Evolutionary conservation across 2,329 filamentous ascomycete species (phyloP), one percentile per base, ranked within the genome.

Genomic region (Colletotrichum caudatum): DNA sequence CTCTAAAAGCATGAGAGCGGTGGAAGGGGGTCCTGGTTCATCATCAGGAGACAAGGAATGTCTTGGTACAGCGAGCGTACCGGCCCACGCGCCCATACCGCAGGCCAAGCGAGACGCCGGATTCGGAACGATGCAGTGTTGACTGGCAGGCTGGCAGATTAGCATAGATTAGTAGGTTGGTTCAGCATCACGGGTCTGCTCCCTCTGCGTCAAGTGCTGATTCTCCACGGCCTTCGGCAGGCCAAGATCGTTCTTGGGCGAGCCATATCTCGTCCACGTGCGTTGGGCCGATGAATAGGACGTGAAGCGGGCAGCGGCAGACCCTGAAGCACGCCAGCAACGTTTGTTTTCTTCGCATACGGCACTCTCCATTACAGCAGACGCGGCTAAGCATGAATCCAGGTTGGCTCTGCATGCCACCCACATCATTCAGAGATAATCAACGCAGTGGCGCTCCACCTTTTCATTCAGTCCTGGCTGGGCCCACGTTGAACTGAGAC

Each of bases 401-500:
- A 26, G 54, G 16, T 33, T 53, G 56, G 18, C 37, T 54, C 11
- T 44, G 48, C 51, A 63, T 69, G 69, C 65, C 64, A 46, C 51
- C 53, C n/a, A 51, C 65, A 59, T 69, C 64, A 71, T 51, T 48
- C 57, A 44, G 23, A 29, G 51, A 23, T 33, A 16, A 66, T 64
- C 37, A 50, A 53, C 23, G 41, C 23, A 33, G 29, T 20, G 18
- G 35, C 29, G 29, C 44, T 39, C 37, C 16, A 29, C 39, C 29
- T 18, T 6, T 16, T 71, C 44, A 37, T 56, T 29, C 64, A 53
- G 50, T 58, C 29, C 53, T 26, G 41, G 26, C 46, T 26, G 41
- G 26, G 59, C 29, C 59, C 69, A 69, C 46, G 65, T 64, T 71
- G 46, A 50, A 54, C 59, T 58, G 46, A 71, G 65, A 71, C 65